Base-by-base conservation (phyloP, 306 rosid species). In the Trichosanthes truncata region DNA sequence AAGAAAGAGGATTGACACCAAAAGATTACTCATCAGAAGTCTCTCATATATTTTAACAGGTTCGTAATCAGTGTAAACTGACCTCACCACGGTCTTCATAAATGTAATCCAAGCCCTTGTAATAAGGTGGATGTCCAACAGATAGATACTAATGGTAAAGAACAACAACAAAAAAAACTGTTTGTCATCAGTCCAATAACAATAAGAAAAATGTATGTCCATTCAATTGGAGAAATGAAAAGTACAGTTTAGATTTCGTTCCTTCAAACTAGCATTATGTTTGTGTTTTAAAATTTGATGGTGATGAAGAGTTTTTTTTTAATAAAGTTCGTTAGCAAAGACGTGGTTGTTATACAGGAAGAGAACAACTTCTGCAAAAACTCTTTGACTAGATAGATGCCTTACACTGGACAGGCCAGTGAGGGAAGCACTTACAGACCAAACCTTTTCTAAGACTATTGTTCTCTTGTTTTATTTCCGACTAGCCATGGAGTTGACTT, bases 1-100 rank as follows among this genome's bases (percentile, higher is more conserved):
- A 31, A 83, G 82, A 65, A 69, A 15, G 49, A 18, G 10, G 23
- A 62, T 29, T 48, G 79, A 67, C 49, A 78, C 69, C 48, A 33
- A 79, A 14, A 68, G 49, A 73, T 61, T 14, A 43, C 65, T 59
- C 62, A 61, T 74, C 21, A 79, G n/a, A 69, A 33, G 18, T 52
- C 53, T 4, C 48, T 14, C 3, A 23, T 69, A 69, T 5, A 38
- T 69, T 43, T 6, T 5, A 69, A 13, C n/a, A 69, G n/a, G 55
- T 25, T 21, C 13, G 41, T n/a, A 48, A 46, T 73, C 56, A 0
- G 23, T n/a, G n/a, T n/a, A 60, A 59, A 67, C 76, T 26, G 89
- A 91, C 97, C 98, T 94, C 98, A 7, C 98, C 98, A 33, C 98
- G 97, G 85, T 94, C 97, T 89, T 92, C 97, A 79, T 94, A 94